These are phyloP conservation scores for Carallia brachiata DNA, from an alignment of 345 rosid genomes.

Conservation along the genomic window DNA sequence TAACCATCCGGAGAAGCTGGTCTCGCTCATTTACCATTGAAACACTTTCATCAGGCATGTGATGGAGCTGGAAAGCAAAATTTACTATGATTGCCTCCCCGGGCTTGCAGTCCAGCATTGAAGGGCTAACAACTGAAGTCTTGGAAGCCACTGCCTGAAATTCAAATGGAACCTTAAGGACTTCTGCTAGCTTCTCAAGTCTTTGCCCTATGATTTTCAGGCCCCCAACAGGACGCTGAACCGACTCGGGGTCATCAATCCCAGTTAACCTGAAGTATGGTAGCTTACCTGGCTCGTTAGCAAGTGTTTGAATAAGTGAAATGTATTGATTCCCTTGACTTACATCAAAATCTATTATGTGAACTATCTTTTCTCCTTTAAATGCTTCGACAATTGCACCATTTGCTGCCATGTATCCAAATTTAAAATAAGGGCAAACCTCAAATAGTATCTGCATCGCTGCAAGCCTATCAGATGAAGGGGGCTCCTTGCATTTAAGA, in stretches of 20 bases:
- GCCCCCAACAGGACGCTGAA: conserved; percentile 83
- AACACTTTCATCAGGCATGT: conserved; percentile 99
- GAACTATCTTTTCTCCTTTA: conserved; percentile 67
- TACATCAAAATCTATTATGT: conserved; percentile 86
- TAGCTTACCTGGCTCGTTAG: conserved; percentile 42
- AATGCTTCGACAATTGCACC: conserved; percentile 81
- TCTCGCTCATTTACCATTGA: conserved; percentile 88
- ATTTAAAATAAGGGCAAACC: conserved; percentile 94
- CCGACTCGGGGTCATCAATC: conserved; percentile 93
- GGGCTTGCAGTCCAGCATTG: conserved; percentile 48
- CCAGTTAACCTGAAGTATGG: conserved; percentile 81
- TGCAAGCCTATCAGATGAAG: conserved; percentile 87
- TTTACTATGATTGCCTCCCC: conserved; percentile 84
- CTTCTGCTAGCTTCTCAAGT: conserved; percentile 73
- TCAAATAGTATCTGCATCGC: conserved; percentile 98
- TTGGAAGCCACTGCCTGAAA: conserved; percentile 68
- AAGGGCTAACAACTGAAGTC: conserved; percentile 65
- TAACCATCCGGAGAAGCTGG: conserved; percentile 84
- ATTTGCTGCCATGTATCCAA: conserved; percentile 91
- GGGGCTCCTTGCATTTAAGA: conserved; percentile 96
- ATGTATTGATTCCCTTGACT: conserved; percentile 96
- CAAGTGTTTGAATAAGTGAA: conserved; percentile 67
- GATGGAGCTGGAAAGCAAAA: conserved; percentile 97
- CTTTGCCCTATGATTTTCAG: conserved; percentile 70
- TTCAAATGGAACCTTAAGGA: conserved; percentile 57